These are phyloP conservation scores for Pythium apleroticum DNA, from an alignment of 352 stramenopile species.

Conservation along the genomic window DNA sequence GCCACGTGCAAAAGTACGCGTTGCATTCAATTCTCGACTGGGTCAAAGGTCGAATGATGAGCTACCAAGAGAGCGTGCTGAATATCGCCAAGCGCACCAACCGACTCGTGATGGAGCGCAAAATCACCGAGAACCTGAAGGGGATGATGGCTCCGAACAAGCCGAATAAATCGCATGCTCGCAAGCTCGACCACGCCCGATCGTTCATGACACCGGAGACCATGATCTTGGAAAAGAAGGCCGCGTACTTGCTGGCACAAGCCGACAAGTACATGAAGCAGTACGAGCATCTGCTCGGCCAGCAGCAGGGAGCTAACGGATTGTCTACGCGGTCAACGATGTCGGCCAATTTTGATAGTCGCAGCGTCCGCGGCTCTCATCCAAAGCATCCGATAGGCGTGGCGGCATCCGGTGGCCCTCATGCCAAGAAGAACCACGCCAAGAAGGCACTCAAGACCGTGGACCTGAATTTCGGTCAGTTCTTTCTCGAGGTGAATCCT, in stretches of 20 bases:
- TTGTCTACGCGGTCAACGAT: background rate
- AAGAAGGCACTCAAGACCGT: conserved; percentile 27
- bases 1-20: conserved; percentile 52
- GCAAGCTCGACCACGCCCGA: conserved; percentile 4
- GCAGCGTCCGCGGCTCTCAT: background rate
- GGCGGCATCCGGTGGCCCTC: background rate
- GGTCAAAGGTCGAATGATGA: conserved; percentile 39
- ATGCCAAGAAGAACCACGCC: conserved; percentile 2
- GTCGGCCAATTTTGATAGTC: conserved; percentile 13
- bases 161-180: background rate
- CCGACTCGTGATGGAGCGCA: conserved; percentile 27
- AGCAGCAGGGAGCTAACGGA: conserved; percentile 4
- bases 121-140: conserved; percentile 32
- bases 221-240: conserved; percentile 61
- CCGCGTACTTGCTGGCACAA: conserved; percentile 52
- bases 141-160: conserved; percentile 28
- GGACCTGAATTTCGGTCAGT: conserved; percentile 38
- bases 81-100: conserved; percentile 47
- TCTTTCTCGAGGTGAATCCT: conserved; percentile 55
- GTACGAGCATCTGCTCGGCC: background rate
- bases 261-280: conserved; percentile 41
- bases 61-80: conserved; percentile 45
- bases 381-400: conserved; percentile 5
- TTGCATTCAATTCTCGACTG: conserved; percentile 60
- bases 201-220: conserved; percentile 39